Evolutionary conservation across 2,329 filamentous ascomycete genomes (phyloP).

Genomic region (Colletotrichum viniferum): DNA sequence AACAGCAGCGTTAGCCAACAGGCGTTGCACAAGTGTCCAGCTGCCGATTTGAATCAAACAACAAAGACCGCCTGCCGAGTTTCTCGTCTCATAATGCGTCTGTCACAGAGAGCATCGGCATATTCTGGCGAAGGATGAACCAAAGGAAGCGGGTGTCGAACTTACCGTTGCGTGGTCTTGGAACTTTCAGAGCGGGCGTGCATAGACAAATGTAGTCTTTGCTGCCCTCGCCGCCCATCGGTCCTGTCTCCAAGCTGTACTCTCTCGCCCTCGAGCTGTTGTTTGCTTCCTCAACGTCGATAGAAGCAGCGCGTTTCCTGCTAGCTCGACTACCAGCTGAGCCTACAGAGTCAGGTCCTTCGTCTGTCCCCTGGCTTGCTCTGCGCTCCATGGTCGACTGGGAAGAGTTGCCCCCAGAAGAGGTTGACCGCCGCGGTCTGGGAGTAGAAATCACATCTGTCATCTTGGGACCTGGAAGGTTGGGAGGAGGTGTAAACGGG

Average conservation of each 20-base stretch:
- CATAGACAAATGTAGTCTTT: conserved; percentile 59
- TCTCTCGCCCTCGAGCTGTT: conserved; percentile 37
- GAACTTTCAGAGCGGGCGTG: conserved; percentile 60
- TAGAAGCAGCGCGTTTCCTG: conserved; percentile 51
- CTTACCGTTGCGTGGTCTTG: conserved; percentile 64
- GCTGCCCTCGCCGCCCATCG: conserved; percentile 24
- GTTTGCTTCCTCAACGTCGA: conserved; percentile 49
- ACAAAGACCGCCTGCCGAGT: conserved; percentile 8
- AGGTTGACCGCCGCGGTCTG: conserved; percentile 20
- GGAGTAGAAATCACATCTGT: conserved; percentile 20
- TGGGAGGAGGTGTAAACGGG: conserved; percentile 18
- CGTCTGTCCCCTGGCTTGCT: conserved; percentile 21
- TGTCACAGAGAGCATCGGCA: conserved; percentile 4
- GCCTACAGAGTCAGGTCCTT: conserved; percentile 8
- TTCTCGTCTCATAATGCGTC: background rate
- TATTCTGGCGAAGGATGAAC: conserved; percentile 6
- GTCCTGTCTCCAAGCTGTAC: conserved; percentile 39
- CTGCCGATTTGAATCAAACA: conserved; percentile 6
- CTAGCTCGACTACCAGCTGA: conserved; percentile 15
- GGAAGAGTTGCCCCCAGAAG: conserved; percentile 20
- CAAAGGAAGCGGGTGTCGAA: conserved; percentile 20
- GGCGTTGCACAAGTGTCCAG: conserved; percentile 3
- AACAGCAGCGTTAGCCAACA: conserved; percentile 28
- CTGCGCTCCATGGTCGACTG: conserved; percentile 23
- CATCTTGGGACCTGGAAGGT: conserved; percentile 13